Percentiles rank a stretch among this genome's conserved stretches.
These are phyloP conservation scores for Hypomontagnella monticulosa DNA, from an alignment of 495 filamentous ascomycete species.

Conservation along the genomic window DNA sequence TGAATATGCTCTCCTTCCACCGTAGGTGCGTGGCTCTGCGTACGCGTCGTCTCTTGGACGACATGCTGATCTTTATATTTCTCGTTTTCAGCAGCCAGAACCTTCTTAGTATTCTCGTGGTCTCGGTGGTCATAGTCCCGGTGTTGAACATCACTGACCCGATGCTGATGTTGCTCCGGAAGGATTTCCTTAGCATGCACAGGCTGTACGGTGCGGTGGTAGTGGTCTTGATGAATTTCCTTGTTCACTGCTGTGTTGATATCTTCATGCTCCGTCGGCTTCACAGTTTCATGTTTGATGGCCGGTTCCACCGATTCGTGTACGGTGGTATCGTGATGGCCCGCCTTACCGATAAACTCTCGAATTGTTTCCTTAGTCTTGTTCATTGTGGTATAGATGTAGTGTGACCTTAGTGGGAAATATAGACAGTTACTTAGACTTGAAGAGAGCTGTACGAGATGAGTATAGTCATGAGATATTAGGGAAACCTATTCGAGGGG, in stretches of 20 bases:
- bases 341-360: constrained; percentile 64
- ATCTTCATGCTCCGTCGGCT: constrained; percentile 62
- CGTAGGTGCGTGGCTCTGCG: constrained; percentile 53
- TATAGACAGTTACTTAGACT: constrained; percentile 5
- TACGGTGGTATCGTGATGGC: constrained; percentile 69
- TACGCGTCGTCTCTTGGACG: constrained; percentile 59
- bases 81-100: constrained; percentile 58
- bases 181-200: constrained; percentile 57
- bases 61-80: constrained; percentile 61
- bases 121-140: constrained; percentile 66
- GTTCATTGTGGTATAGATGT: constrained; percentile 57
- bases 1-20: constrained; percentile 71
- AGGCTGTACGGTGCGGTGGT: constrained; percentile 65
- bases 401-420: constrained; percentile 13
- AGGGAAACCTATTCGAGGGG: too few relatives aligned
- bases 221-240: constrained; percentile 69
- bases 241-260: constrained; percentile 66
- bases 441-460: too few relatives aligned
- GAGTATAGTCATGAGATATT: too few relatives aligned
- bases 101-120: constrained; percentile 51
- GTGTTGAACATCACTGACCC: constrained; percentile 62
- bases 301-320: constrained; percentile 69
- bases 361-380: constrained; percentile 64
- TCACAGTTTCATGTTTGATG: constrained; percentile 65
- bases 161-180: constrained; percentile 60